Evolutionary conservation across 176 grass and related monocot species (phyloP).

Genomic region (Poa pratensis): DNA sequence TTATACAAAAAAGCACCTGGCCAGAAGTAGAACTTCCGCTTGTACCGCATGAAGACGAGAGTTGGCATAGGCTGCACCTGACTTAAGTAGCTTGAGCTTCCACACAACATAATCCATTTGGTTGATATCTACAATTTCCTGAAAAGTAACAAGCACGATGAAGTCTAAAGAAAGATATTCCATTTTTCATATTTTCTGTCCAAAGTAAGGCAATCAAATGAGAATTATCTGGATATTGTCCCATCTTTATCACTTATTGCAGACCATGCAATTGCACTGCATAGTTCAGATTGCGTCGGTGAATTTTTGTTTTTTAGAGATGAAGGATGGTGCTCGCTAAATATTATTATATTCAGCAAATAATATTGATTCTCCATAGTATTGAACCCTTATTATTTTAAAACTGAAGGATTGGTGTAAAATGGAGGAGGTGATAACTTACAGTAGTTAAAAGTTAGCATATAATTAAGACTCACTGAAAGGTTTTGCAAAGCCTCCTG

Average conservation of each 20-base stretch:
- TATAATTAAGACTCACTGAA: background rate
- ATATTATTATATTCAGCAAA: too few relatives aligned
- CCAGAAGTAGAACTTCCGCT: constrained; percentile 83
- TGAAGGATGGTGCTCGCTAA: background rate
- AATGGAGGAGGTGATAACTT: constrained; percentile 1
- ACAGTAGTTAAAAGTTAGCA: background rate
- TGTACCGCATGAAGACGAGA: constrained; percentile 79
- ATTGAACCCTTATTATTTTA: background rate
- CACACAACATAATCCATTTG: constrained; percentile 74
- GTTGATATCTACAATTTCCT: constrained; percentile 79
- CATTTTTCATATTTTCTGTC: background rate
- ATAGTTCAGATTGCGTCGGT: background rate
- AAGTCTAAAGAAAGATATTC: background rate
- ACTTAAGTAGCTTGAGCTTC: constrained; percentile 88
- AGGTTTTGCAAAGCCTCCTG: background rate
- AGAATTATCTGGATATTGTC: background rate
- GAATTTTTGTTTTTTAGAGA: background rate
- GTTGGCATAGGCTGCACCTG: constrained; percentile 77
- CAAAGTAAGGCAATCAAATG: background rate
- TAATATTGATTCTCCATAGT: background rate
- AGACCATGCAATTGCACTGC: background rate
- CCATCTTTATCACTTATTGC: background rate
- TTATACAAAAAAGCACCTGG: constrained; percentile 49
- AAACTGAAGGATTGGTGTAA: background rate
- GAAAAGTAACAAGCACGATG: background rate